Conservation (phyloP, 2,329 filamentous ascomycete species). For the Colletotrichum gigasporum region DNA sequence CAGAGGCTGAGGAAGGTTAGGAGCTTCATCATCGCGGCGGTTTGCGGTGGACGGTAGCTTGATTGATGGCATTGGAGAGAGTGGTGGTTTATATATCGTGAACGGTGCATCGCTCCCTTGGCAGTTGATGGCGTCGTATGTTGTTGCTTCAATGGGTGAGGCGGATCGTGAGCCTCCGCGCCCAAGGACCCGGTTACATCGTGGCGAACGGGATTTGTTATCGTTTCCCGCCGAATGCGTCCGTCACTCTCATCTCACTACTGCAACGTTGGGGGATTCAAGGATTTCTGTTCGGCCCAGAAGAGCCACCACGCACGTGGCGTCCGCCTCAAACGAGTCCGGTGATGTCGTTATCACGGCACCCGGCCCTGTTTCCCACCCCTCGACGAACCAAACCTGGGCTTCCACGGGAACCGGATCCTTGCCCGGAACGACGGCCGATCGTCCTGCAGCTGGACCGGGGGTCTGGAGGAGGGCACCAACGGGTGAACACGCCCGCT, state of each 20-base stretch:
- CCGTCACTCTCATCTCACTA: background rate
- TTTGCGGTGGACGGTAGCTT: background rate
- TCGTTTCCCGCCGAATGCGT: background rate
- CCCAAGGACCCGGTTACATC: background rate
- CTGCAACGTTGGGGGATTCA: background rate
- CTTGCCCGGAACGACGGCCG: background rate
- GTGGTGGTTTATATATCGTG: background rate
- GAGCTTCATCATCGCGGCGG: background rate
- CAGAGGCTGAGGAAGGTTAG: constrained; percentile 6
- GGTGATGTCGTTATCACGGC: background rate
- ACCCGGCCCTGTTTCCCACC: background rate
- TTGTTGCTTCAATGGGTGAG: background rate
- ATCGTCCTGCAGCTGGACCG: background rate
- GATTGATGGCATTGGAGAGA: background rate
- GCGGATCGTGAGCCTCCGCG: constrained; percentile 19
- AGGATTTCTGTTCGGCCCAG: background rate
- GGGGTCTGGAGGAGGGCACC: background rate
- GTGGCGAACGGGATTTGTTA: background rate
- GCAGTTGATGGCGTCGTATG: background rate
- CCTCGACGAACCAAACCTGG: background rate
- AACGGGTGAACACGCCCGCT: background rate
- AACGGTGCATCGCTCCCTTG: background rate
- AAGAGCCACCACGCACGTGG: background rate
- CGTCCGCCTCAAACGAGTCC: background rate
- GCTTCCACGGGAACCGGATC: background rate